Evolutionary conservation across 1,284 basidiomycete genomes (phyloP), one percentile per base, ranked within the genome.

Genomic region (Malassezia sp.): DNA sequence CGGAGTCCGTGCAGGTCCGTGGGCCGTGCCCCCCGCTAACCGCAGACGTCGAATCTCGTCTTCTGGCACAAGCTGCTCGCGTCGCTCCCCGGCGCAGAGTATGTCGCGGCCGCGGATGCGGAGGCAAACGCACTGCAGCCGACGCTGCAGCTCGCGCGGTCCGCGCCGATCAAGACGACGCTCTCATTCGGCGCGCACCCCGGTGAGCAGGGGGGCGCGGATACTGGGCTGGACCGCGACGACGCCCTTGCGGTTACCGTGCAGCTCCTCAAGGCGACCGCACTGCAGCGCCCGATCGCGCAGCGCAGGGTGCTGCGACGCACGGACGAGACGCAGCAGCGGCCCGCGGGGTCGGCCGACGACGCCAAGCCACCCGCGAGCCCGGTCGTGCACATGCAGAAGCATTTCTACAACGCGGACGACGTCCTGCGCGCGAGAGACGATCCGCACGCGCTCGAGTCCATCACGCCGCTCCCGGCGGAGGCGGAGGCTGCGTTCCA

Each of bases 221-320:
- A n/a, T n/a, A n/a, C n/a, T n/a, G 20, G 30, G 17, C 22, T 27
- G 1, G 50, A 63, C 35, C 54, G 54, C 5, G 37, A 52, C 21
- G 45, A 53, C 11, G 72, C 78, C 2, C 73, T 93, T 37, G 79
- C 81, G 60, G 78, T 96, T 45, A 72, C 75, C 1, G 76, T 95
- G 60, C 82, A 81, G 61, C 77, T 81, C 29, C 83, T 80, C 61
- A 96, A 96, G 72, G 84, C 82, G 52, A 90, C 87, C 0, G 79
- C 83, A 22, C 66, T 80, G 24, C 78, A 78, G 2, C 75, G 80
- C 15, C 81, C 86, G 0, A 82, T 84, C 49, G 72, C 79, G n/a
- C 82, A 83, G 78, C 56, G 33, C 45, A 59, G 59, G 48, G 54
- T 61, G 18, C 14, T 7, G 27, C 38, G 27, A 15, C 29, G 31